phyloP scores from a whole-genome alignment of 2,329 filamentous ascomycete species.

The Intubia oerlemansii region DNA sequence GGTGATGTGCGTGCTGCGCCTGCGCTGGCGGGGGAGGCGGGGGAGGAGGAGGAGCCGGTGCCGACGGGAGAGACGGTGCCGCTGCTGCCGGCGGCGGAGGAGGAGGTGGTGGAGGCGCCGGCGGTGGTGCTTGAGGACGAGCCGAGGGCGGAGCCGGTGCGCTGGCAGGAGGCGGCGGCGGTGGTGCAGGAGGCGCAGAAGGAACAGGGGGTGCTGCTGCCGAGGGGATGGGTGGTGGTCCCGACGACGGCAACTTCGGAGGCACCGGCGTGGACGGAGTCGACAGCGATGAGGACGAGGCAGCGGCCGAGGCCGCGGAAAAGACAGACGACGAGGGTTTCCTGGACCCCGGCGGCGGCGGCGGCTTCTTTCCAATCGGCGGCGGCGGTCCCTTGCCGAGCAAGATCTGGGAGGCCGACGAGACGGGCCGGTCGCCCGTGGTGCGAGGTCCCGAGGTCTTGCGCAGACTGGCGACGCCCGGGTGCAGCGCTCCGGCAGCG shows the following conservation, averaged over 20 bases:
- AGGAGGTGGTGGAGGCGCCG: slow-evolving; percentile 16
- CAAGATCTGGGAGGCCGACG: slow-evolving; percentile 30
- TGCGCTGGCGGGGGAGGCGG: slow-evolving; percentile 15
- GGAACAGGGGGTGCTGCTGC: too few relatives aligned
- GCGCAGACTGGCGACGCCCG: slow-evolving; percentile 36
- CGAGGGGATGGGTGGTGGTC: too few relatives aligned
- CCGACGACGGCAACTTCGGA: too few relatives aligned
- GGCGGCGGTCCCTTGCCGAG: slow-evolving; percentile 46
- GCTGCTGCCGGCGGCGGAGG: slow-evolving; percentile 12
- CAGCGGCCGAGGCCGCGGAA: background rate
- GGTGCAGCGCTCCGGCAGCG: slow-evolving; percentile 15
- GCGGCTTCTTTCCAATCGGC: slow-evolving; percentile 56
- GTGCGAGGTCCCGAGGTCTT: slow-evolving; percentile 26
- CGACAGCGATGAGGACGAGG: slow-evolving; percentile 1
- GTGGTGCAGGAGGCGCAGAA: too few relatives aligned
- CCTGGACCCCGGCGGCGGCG: slow-evolving; percentile 36
- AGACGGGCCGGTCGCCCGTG: slow-evolving; percentile 37
- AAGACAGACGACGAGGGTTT: slow-evolving; percentile 25
- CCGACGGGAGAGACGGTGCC: slow-evolving; percentile 12
- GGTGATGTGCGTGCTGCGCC: slow-evolving; percentile 12
- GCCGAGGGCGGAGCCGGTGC: slow-evolving; percentile 14
- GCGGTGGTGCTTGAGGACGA: slow-evolving; percentile 18
- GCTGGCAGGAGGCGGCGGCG: too few relatives aligned
- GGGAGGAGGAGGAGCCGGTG: slow-evolving; percentile 15
- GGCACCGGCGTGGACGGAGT: slow-evolving; percentile 10